phyloP scores from a whole-genome alignment of 2,329 filamentous ascomycete genomes.

The Tolypocladium endophyticum region DNA sequence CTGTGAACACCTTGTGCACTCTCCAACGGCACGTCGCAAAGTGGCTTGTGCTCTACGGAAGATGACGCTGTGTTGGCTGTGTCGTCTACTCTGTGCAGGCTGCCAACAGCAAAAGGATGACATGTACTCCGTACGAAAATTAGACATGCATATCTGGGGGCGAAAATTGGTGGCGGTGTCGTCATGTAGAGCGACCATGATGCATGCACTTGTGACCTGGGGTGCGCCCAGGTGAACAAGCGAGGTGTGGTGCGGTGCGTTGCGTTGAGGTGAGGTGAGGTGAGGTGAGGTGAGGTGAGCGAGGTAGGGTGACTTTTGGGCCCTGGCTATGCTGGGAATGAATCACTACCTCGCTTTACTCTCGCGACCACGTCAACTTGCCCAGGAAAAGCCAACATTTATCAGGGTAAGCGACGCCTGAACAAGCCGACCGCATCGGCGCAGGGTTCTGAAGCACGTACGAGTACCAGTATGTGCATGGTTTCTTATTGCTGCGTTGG shows the following conservation, averaged over 20 bases:
- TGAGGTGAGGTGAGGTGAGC: neutral
- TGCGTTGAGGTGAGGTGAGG: neutral
- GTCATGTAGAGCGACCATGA: neutral
- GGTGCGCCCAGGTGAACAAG: neutral
- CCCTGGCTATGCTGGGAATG: neutral
- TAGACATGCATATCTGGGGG: no score
- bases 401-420: neutral
- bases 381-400: neutral
- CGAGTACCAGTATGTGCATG: no score
- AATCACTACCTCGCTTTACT: no score
- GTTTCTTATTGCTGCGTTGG: neutral
- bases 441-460: no score
- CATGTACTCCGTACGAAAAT: no score
- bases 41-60: neutral
- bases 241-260: neutral
- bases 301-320: neutral
- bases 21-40: neutral
- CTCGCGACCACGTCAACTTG: neutral
- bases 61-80: no score
- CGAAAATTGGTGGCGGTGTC: neutral
- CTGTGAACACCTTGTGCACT: neutral
- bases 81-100: neutral
- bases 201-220: neutral
- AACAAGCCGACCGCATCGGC: neutral
- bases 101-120: neutral